These are phyloP conservation scores for Massariosphaeria phaeospora DNA, from an alignment of 495 filamentous ascomycete species.

Conservation along the genomic window DNA sequence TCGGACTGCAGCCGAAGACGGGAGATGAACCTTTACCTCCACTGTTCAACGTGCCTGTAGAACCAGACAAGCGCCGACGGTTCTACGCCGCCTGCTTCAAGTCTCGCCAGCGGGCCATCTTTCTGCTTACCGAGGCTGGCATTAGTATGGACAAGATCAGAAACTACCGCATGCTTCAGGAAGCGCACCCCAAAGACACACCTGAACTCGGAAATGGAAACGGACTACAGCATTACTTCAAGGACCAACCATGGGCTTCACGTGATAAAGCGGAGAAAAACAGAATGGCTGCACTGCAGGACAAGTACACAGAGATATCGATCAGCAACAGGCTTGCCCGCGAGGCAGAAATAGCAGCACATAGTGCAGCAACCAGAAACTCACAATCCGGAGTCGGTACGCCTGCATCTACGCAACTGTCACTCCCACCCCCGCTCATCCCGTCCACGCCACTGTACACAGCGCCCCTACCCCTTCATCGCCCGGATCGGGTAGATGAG, in stretches of 20 bases:
- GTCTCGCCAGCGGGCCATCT: slow-evolving; percentile 5
- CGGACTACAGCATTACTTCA: slow-evolving; percentile 5
- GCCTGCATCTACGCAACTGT: not conserved
- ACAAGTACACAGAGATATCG: slow-evolving; percentile 8
- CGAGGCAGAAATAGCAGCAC: slow-evolving; percentile 8
- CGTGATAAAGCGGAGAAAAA: not conserved
- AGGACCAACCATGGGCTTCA: not conserved
- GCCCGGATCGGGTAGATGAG: too few species aligned
- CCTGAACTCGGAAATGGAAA: not conserved
- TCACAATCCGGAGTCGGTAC: too few species aligned
- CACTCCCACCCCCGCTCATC: slow-evolving; percentile 6
- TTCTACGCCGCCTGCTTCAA: slow-evolving; percentile 19
- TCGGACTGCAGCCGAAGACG: slow-evolving; percentile 7
- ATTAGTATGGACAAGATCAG: slow-evolving; percentile 13
- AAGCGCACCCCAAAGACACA: slow-evolving; percentile 9
- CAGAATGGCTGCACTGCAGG: not conserved
- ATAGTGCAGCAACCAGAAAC: not conserved
- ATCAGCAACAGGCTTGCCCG: slow-evolving; percentile 1
- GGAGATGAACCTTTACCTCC: not conserved
- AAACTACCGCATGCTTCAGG: slow-evolving; percentile 14
- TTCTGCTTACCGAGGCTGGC: slow-evolving; percentile 7
- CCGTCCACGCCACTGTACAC: slow-evolving; percentile 3
- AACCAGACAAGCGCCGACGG: not conserved
- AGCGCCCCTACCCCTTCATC: not conserved
- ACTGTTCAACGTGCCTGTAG: slow-evolving; percentile 15